Base-by-base conservation (phyloP, 1,284 basidiomycete genomes). In the Microbotryum lychnidis-dioicae region DNA sequence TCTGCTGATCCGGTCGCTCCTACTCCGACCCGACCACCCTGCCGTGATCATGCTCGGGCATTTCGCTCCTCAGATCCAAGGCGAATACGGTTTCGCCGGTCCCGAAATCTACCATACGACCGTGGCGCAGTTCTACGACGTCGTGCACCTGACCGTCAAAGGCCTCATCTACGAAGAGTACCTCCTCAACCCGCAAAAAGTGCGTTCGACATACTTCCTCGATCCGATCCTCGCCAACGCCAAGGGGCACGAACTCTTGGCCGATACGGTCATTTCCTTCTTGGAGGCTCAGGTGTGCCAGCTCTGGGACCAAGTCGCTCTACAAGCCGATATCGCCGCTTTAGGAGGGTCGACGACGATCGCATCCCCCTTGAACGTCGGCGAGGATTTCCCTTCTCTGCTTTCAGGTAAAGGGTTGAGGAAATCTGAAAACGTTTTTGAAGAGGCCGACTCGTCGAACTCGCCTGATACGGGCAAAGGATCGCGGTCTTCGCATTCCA, bases 101-200 rank as follows among this genome's bases (percentile, higher is more conserved):
- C 87, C 90, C 2, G 91, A 94, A 72, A 83, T 89, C 69, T 84
- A 84, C 79, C 92, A 97, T 75, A 85, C 81, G 67, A 79, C 87
- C 57, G 90, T 96, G 4, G 89, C 92, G 1, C 90, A 93, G 73
- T 96, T 91, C 77, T 97, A 97, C 77, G 92, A 97, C 73, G 82
- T 96, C 33, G 91, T 92, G 0, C 89, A 96, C 74, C 79, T 97
- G 71, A 89, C 85, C 74, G 82, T 84, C 63, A 93, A 93, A 76
- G 83, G 89, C 12, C 75, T 88, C 45, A 75, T 93, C 4, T 93
- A 91, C 76, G 82, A 85, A 31, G 80, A 84, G 55, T 94, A 91
- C 76, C 85, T 96, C 75, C 75, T 79, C 47, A 82, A 87, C 70
- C 87, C 91, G 0, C 75, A 82, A 47, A 81, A 84, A 31, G 80